A percentile compares a stretch with the other conserved stretches of the same genome.
Evolutionary conservation across 2,329 filamentous ascomycete species (phyloP).

Genomic region (Colletotrichum sp.): DNA sequence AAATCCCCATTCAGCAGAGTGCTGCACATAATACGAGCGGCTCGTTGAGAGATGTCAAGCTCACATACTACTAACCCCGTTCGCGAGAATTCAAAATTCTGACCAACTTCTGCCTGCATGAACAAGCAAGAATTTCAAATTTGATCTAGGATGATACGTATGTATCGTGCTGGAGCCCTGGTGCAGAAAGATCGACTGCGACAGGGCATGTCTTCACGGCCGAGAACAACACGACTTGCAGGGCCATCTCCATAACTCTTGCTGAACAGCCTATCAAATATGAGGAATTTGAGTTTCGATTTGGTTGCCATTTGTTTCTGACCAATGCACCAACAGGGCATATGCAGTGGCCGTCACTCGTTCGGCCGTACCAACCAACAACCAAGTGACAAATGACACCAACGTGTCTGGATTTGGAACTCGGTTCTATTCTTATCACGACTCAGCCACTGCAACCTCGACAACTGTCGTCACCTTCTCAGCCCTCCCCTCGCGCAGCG

Average conservation of each 20-base stretch:
- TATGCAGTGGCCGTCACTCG: neutral
- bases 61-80: neutral
- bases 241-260: neutral
- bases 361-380: neutral
- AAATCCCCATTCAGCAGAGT: neutral
- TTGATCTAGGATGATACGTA: neutral
- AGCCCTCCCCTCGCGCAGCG: neutral
- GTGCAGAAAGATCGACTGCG: neutral
- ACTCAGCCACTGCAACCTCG: neutral
- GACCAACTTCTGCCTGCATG: neutral
- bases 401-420: neutral
- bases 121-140: neutral
- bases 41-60: neutral
- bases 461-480: neutral
- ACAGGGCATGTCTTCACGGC: neutral
- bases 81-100: neutral
- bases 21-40: neutral
- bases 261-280: neutral
- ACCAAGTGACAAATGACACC: neutral
- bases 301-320: neutral
- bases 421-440: neutral
- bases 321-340: neutral
- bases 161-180: neutral
- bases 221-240: neutral
- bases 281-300: neutral